These are phyloP conservation scores for Tagetes erecta DNA, from an alignment of 129 eudicot species.

Conservation along the genomic window DNA sequence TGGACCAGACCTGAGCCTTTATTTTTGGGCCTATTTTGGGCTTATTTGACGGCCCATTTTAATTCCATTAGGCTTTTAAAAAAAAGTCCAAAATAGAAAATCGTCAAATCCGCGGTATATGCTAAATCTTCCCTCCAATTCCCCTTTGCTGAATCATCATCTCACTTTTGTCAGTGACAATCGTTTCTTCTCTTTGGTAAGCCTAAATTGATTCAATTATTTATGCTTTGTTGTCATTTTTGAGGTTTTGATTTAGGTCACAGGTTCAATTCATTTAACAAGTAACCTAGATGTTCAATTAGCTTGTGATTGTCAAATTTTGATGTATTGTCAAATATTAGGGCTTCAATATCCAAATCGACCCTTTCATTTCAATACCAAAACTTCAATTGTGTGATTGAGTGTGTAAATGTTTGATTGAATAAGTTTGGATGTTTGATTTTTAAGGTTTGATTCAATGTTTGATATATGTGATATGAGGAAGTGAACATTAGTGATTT, in stretches of 20 bases:
- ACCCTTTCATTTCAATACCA: too few species aligned
- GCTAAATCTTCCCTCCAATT: not conserved
- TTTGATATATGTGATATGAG: too few species aligned
- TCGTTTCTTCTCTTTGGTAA: not conserved
- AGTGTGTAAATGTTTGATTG: too few species aligned
- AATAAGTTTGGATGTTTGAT: too few species aligned
- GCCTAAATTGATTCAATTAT: not conserved
- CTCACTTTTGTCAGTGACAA: not conserved
- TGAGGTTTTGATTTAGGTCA: not conserved
- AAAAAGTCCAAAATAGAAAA: not conserved
- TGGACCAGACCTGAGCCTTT: too few species aligned
- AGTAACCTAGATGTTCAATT: not conserved
- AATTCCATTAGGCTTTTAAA: not conserved
- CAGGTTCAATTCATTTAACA: not conserved
- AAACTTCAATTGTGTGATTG: too few species aligned
- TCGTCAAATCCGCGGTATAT: not conserved
- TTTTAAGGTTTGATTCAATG: too few species aligned
- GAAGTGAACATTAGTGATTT: too few species aligned
- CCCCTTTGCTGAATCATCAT: not conserved
- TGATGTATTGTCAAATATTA: not conserved
- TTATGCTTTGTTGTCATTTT: not conserved
- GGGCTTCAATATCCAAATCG: too few species aligned
- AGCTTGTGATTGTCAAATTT: not conserved
- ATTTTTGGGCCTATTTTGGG: not conserved
- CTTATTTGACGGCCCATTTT: not conserved